Evolutionary conservation across 2,329 filamentous ascomycete species (phyloP), one percentile per base, ranked within the genome.

Genomic region (Rhynchosporium graminicola): DNA sequence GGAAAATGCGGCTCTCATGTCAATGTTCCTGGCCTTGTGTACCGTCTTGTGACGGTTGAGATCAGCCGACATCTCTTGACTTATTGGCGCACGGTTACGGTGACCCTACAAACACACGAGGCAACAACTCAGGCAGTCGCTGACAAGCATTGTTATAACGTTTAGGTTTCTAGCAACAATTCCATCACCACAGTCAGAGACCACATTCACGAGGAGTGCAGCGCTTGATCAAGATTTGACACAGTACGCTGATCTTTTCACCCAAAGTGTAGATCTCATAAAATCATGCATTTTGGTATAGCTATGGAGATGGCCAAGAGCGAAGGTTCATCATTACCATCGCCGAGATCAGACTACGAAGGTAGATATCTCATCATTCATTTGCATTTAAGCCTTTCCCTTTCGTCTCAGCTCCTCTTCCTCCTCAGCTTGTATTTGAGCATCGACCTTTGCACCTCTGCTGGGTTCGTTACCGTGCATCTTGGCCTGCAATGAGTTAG

Each of bases 391-490:
- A 28, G 74, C 76, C 71, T 76, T 77, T 60, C 71, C 75, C 65
- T 85, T 83, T 80, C 90, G 91, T 74, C 80, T 82, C 65, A 91
- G 71, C 59, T 82, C 77, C 67, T 82, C 84, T 71, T 89, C 83
- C 63, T 92, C 89, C 70, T 92, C 89, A 4, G 84, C 83, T 71
- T 83, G 79, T 52, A 92, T 68, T 76, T 89, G 74, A 62, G 89
- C 83, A 74, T 92, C 89, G 62, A 91, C 82, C 80, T 89, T 83
- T 29, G 89, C 89, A 20, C 89, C 89, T 71, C 80, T 84, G 26
- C 85, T 89, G 1, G 89, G 89, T 77, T 91, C 82, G 73, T 92
- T 92, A 64, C 88, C 88, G 72, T 92, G 88, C 67, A 80, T 73
- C 68, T 77, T 83, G 60, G 88, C 89, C 84, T 77, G 46, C 42